Conservation (phyloP, 2,329 filamentous ascomycete species). For the Ambrosiella cleistominuta region DNA sequence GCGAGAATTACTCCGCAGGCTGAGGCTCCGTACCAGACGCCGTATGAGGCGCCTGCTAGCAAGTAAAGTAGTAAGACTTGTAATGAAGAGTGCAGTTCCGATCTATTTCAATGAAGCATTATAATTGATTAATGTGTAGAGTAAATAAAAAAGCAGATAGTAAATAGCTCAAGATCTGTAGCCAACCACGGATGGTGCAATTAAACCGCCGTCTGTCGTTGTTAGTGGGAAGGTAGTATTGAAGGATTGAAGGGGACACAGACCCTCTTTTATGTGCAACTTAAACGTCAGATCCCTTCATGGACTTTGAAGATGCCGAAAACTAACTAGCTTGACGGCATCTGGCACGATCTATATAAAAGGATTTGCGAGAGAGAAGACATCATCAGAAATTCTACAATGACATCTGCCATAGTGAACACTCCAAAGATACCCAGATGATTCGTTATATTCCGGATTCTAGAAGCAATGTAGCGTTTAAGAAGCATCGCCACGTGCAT, state of each 20-base stretch:
- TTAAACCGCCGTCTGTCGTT: background rate
- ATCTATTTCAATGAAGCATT: background rate
- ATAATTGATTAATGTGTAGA: background rate
- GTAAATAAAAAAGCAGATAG: no score
- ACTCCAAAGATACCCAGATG: background rate
- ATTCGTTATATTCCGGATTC: background rate
- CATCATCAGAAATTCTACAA: background rate
- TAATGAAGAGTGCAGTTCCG: background rate
- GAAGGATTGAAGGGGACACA: background rate
- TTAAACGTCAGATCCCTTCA: background rate
- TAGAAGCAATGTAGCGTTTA: no score
- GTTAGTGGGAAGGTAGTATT: background rate
- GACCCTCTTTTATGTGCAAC: background rate
- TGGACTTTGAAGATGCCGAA: no score
- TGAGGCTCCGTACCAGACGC: constrained; percentile 36
- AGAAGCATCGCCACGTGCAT: no score
- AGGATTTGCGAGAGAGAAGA: no score
- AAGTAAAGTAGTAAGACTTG: background rate
- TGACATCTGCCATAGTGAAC: background rate
- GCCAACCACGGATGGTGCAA: background rate
- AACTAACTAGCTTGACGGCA: no score
- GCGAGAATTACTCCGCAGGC: constrained; percentile 72
- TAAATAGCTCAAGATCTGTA: background rate
- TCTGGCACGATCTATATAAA: no score
- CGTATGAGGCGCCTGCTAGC: constrained; percentile 11